phyloP scores from a whole-genome alignment of 495 filamentous ascomycete species.

The Penicillium arizonense region DNA sequence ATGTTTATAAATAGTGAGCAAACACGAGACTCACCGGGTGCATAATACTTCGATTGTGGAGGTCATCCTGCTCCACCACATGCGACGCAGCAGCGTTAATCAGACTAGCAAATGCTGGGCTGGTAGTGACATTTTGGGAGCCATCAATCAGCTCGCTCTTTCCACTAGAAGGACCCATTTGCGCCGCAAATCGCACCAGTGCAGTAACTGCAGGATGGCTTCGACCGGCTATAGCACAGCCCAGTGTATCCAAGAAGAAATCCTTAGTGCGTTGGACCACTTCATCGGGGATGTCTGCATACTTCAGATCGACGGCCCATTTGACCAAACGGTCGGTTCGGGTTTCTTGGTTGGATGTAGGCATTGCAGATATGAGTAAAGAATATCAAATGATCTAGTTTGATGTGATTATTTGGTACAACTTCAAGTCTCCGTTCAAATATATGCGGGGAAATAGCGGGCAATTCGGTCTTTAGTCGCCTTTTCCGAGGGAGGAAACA shows the following conservation, averaged over 20 bases:
- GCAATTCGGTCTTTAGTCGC: neutral
- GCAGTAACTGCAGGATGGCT: conserved; percentile 31
- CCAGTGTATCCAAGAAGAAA: conserved; percentile 33
- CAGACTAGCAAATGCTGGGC: conserved; percentile 33
- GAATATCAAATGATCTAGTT: neutral
- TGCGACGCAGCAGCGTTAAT: conserved; percentile 36
- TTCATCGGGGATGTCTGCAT: conserved; percentile 26
- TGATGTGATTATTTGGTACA: neutral
- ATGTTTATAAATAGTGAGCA: neutral
- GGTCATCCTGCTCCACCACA: conserved; percentile 40
- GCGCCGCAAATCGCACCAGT: conserved; percentile 23
- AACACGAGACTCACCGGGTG: conserved; percentile 28
- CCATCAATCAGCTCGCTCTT: conserved; percentile 33
- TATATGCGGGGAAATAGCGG: conserved; percentile 1
- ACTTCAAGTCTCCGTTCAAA: neutral
- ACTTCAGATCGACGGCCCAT: conserved; percentile 26
- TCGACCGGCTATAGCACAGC: conserved; percentile 36
- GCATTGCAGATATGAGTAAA: neutral
- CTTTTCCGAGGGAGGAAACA: neutral
- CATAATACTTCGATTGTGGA: conserved; percentile 39
- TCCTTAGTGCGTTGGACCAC: conserved; percentile 36
- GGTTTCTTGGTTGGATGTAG: conserved; percentile 3
- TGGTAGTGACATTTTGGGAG: conserved; percentile 18
- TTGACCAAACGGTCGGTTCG: conserved; percentile 24
- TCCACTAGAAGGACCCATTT: conserved; percentile 32